Evolutionary conservation across 2,329 filamentous ascomycete species (phyloP), one percentile per base, ranked within the genome.

Genomic region (Claviceps capensis): DNA sequence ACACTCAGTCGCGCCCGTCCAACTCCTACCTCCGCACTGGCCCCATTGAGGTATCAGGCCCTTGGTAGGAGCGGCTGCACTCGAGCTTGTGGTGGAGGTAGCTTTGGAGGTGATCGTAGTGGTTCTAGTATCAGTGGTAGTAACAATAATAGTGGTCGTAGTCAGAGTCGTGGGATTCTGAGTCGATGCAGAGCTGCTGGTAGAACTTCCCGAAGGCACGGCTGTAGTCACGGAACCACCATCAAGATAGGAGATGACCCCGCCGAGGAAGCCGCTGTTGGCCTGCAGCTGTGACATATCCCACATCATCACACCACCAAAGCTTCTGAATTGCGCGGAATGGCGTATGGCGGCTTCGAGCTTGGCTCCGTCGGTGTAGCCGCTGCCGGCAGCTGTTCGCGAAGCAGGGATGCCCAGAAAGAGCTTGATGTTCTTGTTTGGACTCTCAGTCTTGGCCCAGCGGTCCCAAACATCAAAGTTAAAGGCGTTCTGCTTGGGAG

Each of bases 261-360:
- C 62, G 26, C 66, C 63, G 51, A 83, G 65, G 61, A 81, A 82
- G 1, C 78, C 79, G 2, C 57, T 37, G 63, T 84, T 83, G n/a
- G 67, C 65, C 56, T 74, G 81, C 2, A 77, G 71, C 67, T 83
- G 79, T 34, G 71, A 77, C 65, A 77, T 77, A 63, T 86, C 82
- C 82, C 81, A 85, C 67, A 84, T 72, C 82, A 85, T 84, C 30
- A 82, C 73, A 34, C 82, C 82, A 7, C 81, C 82, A 59, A 85
- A 85, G 63, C 74, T 82, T 3, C 68, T 63, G 60, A 75, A 85
- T 42, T 66, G 62, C 65, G 75, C 74, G 45, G 67, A 71, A 59
- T 78, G 83, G 37, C 69, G 52, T 55, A 85, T 72, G 36, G 81
- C 70, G 5, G 67, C 60, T 19, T 62, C 65, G 41, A 85, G 68